These are phyloP conservation scores for Umbilicus rupestris DNA, from an alignment of 164 flowering plant species.

Conservation along the genomic window DNA sequence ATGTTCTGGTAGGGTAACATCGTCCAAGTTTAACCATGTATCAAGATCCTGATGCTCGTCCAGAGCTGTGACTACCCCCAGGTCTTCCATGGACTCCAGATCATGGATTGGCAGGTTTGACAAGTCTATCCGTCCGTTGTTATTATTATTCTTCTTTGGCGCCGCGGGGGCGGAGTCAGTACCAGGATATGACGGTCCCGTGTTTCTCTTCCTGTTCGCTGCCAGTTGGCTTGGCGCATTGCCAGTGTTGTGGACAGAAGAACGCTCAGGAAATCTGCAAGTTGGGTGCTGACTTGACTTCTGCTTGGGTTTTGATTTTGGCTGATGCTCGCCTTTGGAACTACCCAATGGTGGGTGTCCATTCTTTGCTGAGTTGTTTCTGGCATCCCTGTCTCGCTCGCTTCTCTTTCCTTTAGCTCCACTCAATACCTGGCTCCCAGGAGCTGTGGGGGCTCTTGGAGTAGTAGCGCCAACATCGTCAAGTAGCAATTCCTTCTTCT, in stretches of 20 bases:
- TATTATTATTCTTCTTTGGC: slow-evolving; percentile 23
- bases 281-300: slow-evolving; percentile 50
- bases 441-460: slow-evolving; percentile 31
- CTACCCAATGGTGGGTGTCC: slow-evolving; percentile 34
- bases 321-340: slow-evolving; percentile 49
- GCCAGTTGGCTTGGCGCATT: slow-evolving; percentile 18
- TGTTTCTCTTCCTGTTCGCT: slow-evolving; percentile 20
- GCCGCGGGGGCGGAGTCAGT: slow-evolving; percentile 14
- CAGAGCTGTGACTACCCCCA: slow-evolving; percentile 18
- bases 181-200: slow-evolving; percentile 15
- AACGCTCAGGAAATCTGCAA: slow-evolving; percentile 26
- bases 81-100: slow-evolving; percentile 36
- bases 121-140: slow-evolving; percentile 32
- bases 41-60: slow-evolving; percentile 35
- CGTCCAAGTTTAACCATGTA: slow-evolving; percentile 46
- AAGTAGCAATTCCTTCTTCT: slow-evolving; percentile 62
- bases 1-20: slow-evolving; percentile 41
- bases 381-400: slow-evolving; percentile 56
- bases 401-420: slow-evolving; percentile 73
- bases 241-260: slow-evolving; percentile 19
- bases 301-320: slow-evolving; percentile 70
- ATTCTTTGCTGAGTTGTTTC: slow-evolving; percentile 35
- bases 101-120: slow-evolving; percentile 32
- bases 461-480: slow-evolving; percentile 55
- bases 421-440: slow-evolving; percentile 29